These are phyloP conservation scores for Neltuma alba DNA, from an alignment of 306 rosid species.

Conservation along the genomic window DNA sequence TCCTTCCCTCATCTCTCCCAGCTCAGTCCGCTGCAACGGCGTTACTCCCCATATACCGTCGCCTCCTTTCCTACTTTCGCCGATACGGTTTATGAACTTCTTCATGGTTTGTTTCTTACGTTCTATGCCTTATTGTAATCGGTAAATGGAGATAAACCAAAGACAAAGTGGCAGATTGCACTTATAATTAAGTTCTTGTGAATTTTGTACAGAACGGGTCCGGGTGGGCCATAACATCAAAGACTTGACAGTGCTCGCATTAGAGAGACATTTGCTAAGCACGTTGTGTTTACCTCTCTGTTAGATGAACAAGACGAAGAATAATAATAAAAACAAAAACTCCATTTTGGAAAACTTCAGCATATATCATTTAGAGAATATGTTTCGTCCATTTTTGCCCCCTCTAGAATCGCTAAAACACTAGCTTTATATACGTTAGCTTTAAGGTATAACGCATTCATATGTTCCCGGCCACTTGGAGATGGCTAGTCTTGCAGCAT, in stretches of 20 bases:
- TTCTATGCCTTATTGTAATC: not conserved
- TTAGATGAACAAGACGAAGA: too few species aligned
- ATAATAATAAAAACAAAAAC: too few species aligned
- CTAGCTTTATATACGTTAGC: too few species aligned
- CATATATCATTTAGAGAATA: too few species aligned
- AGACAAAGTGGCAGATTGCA: not conserved
- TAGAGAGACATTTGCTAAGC: constrained; percentile 74
- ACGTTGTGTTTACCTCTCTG: not conserved
- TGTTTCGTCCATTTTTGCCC: too few species aligned
- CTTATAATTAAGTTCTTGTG: not conserved
- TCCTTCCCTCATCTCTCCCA: constrained; percentile 61
- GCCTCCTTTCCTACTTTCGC: constrained; percentile 71
- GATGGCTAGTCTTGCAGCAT: constrained; percentile 94
- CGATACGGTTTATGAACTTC: constrained; percentile 66
- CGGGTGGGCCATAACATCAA: constrained; percentile 95
- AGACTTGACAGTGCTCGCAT: constrained; percentile 80
- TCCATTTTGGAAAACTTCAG: too few species aligned
- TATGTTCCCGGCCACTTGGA: too few species aligned
- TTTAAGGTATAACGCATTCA: too few species aligned
- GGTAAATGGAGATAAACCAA: not conserved
- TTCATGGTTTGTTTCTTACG: constrained; percentile 62
- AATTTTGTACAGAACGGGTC: constrained; percentile 65
- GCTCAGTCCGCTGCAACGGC: constrained; percentile 83
- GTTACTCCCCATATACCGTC: constrained; percentile 63
- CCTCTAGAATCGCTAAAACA: too few species aligned